A percentile compares a stretch with the other conserved stretches of the same genome.
phyloP scores from a whole-genome alignment of 371 early-diverging fungal genomes.

The Mortierella sp. region DNA sequence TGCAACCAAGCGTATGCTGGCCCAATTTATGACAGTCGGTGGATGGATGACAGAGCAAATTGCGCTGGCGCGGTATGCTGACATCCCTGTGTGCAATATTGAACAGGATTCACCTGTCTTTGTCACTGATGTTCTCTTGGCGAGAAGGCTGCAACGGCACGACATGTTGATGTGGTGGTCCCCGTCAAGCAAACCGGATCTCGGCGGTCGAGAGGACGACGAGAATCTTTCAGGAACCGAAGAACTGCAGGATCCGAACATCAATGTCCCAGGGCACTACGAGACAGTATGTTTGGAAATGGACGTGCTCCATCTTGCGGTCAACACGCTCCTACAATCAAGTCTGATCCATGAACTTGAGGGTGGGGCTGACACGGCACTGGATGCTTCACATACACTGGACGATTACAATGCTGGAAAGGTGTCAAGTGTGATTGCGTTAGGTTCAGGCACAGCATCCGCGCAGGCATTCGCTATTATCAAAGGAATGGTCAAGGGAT shows the following conservation, averaged over 20 bases:
- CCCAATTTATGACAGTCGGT: slow-evolving; percentile 76
- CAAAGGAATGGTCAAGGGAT: slow-evolving; percentile 80
- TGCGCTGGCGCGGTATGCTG: slow-evolving; percentile 82
- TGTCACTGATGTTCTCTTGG: slow-evolving; percentile 85
- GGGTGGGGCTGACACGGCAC: slow-evolving; percentile 67
- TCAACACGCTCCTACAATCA: slow-evolving; percentile 83
- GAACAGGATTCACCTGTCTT: slow-evolving; percentile 81
- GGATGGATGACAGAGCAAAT: slow-evolving; percentile 80
- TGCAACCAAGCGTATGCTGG: slow-evolving; percentile 74
- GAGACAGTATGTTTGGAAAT: slow-evolving; percentile 85
- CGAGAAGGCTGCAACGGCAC: slow-evolving; percentile 75
- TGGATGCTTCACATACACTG: slow-evolving; percentile 59
- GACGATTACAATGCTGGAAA: slow-evolving; percentile 64
- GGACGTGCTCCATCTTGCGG: slow-evolving; percentile 81
- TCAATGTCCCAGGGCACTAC: slow-evolving; percentile 82
- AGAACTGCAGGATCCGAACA: slow-evolving; percentile 70
- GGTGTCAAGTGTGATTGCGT: slow-evolving; percentile 54
- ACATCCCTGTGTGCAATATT: slow-evolving; percentile 93
- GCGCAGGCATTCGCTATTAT: slow-evolving; percentile 78
- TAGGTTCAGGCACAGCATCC: slow-evolving; percentile 73
- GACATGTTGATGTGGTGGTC: slow-evolving; percentile 96
- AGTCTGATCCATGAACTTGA: slow-evolving; percentile 81
- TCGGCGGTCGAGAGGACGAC: slow-evolving; percentile 91
- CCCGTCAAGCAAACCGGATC: slow-evolving; percentile 78
- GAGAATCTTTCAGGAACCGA: slow-evolving; percentile 69